phyloP scores from a whole-genome alignment of 106 monocot genomes.

The Gastrodia elata region DNA sequence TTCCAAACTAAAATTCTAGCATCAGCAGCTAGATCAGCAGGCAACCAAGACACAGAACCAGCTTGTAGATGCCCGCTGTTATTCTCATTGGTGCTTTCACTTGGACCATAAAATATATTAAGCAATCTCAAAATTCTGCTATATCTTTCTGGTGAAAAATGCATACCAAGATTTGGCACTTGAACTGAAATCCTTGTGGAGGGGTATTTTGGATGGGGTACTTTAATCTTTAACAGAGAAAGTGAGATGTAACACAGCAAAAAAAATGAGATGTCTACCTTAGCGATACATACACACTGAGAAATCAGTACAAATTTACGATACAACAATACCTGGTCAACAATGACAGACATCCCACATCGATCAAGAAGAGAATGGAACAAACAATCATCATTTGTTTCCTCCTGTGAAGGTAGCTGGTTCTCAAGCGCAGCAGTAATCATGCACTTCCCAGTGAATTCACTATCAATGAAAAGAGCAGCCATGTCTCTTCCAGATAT shows the following conservation, averaged over 20 bases:
- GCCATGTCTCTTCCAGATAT: slow-evolving; percentile 86
- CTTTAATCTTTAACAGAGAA: slow-evolving; percentile 57
- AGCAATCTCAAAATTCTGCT: slow-evolving; percentile 57
- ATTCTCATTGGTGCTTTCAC: slow-evolving; percentile 25
- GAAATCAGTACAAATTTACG: not conserved
- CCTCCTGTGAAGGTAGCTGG: slow-evolving; percentile 8
- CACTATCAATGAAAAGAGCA: slow-evolving; percentile 65
- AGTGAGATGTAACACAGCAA: slow-evolving; percentile 5
- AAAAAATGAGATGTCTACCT: not conserved
- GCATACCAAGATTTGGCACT: slow-evolving; percentile 83
- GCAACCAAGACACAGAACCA: slow-evolving; percentile 46
- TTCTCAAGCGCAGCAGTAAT: slow-evolving; percentile 5
- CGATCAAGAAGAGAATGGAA: slow-evolving; percentile 86
- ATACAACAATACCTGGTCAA: slow-evolving; percentile 64
- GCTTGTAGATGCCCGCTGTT: slow-evolving; percentile 15
- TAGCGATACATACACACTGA: not conserved
- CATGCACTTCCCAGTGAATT: slow-evolving; percentile 10
- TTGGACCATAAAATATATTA: slow-evolving; percentile 49
- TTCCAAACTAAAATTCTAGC: slow-evolving; percentile 89
- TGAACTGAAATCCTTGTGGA: slow-evolving; percentile 80
- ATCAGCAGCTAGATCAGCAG: slow-evolving; percentile 63
- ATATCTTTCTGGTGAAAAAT: slow-evolving; percentile 90
- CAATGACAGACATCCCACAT: slow-evolving; percentile 81
- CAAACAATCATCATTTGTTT: slow-evolving; percentile 9
- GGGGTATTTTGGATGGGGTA: slow-evolving; percentile 77